These are phyloP conservation scores for Carpinus fangiana DNA, from an alignment of 306 rosid species.

Conservation along the genomic window DNA sequence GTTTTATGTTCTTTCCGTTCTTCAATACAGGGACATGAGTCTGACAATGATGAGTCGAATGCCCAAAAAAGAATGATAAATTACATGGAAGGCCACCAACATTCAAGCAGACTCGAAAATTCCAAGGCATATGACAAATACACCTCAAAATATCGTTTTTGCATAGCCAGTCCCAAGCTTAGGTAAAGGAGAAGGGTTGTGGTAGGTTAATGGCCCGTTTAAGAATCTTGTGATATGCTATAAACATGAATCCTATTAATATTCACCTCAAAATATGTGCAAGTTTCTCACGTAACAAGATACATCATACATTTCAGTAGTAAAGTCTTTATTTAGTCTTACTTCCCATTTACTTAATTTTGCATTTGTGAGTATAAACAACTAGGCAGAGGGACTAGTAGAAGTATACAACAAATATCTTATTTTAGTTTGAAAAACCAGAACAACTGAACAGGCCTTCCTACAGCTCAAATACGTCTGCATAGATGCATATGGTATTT, in stretches of 20 bases:
- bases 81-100: neutral
- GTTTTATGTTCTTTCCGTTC: conserved; percentile 9
- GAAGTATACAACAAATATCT: neutral
- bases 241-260: too few relatives aligned
- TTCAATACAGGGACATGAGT: conserved; percentile 23
- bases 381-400: neutral
- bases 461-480: neutral
- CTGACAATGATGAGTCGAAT: conserved; percentile 16
- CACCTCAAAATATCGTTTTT: neutral
- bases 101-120: neutral
- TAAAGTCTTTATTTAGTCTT: too few relatives aligned
- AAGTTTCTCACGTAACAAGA: too few relatives aligned
- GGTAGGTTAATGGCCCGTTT: too few relatives aligned
- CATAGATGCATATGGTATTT: neutral
- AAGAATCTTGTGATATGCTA: too few relatives aligned
- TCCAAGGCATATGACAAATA: neutral
- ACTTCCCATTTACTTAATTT: neutral
- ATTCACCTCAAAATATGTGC: too few relatives aligned
- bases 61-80: neutral
- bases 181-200: too few relatives aligned
- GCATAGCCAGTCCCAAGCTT: too few relatives aligned
- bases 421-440: neutral
- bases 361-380: neutral
- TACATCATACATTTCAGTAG: too few relatives aligned
- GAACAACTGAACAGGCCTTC: neutral